Conservation (phyloP, 2,329 filamentous ascomycete genomes). For the Camptophora hylomeconis region DNA sequence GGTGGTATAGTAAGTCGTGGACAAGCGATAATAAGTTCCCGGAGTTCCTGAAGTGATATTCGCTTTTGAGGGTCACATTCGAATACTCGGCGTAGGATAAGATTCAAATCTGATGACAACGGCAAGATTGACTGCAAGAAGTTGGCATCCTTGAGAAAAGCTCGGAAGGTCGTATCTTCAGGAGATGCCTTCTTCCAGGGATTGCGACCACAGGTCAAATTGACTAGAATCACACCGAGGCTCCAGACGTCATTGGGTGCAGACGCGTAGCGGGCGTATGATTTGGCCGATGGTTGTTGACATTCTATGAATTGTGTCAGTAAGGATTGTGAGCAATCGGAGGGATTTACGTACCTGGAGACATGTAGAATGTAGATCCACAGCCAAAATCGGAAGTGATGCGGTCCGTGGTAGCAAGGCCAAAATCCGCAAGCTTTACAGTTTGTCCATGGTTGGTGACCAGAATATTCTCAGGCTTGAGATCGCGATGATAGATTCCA, state of each 20-base stretch:
- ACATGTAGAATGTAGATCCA: slow-evolving; percentile 99
- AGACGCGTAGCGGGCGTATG: slow-evolving; percentile 68
- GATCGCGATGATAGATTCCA: slow-evolving; percentile 91
- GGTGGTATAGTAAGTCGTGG: slow-evolving; percentile 49
- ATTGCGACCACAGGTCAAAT: slow-evolving; percentile 93
- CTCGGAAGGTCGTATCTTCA: slow-evolving; percentile 89
- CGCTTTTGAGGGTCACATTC: slow-evolving; percentile 70
- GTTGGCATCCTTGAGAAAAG: slow-evolving; percentile 69
- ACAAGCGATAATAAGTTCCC: slow-evolving; percentile 63
- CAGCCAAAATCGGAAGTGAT: slow-evolving; percentile 91
- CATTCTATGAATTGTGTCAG: slow-evolving; percentile 57
- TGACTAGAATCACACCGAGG: slow-evolving; percentile 94
- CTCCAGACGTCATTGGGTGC: slow-evolving; percentile 97
- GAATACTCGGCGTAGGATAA: slow-evolving; percentile 78
- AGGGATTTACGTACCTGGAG: slow-evolving; percentile 59
- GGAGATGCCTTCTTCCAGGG: slow-evolving; percentile 94
- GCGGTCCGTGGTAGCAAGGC: slow-evolving; percentile 73
- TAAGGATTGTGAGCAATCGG: slow-evolving; percentile 7
- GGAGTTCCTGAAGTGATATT: slow-evolving; percentile 69
- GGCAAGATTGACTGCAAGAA: slow-evolving; percentile 91
- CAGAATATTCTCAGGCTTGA: slow-evolving; percentile 97
- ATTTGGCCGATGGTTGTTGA: slow-evolving; percentile 60
- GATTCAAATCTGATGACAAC: slow-evolving; percentile 76
- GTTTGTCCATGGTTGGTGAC: slow-evolving; percentile 79
- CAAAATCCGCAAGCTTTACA: slow-evolving; percentile 94